phyloP scores from a whole-genome alignment of 352 stramenopile genomes.

The Globisporangium okanoganense region DNA sequence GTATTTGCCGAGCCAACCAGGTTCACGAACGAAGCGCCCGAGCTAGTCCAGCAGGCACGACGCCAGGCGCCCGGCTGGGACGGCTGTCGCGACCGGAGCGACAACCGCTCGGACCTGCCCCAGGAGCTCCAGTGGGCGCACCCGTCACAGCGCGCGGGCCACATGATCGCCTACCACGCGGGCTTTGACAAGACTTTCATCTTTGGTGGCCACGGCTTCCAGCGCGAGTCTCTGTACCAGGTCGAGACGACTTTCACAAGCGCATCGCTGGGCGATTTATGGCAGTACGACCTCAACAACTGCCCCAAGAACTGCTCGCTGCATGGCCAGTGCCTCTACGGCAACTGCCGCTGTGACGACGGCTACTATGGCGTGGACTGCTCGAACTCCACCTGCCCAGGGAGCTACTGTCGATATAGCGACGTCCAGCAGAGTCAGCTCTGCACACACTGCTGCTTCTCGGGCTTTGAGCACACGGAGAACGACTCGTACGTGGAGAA shows the following conservation, averaged over 20 bases:
- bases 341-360: conserved; percentile 92
- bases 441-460: conserved; percentile 94
- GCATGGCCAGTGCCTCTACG: conserved; percentile 89
- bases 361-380: conserved; percentile 97
- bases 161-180: conserved; percentile 82
- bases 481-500: conserved; percentile 90
- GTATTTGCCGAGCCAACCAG: conserved; percentile 90
- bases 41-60: conserved; percentile 89
- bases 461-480: conserved; percentile 78
- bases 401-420: conserved; percentile 92
- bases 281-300: conserved; percentile 87
- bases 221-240: conserved; percentile 55
- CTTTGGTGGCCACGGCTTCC: conserved; percentile 87
- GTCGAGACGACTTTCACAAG: conserved; percentile 50
- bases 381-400: conserved; percentile 93
- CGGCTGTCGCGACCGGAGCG: conserved; percentile 89
- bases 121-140: conserved; percentile 77
- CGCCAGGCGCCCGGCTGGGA: conserved; percentile 93
- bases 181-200: conserved; percentile 76
- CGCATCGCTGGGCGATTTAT: conserved; percentile 82
- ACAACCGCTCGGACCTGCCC: conserved; percentile 57
- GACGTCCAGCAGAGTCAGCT: conserved; percentile 76
- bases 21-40: conserved; percentile 45
- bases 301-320: conserved; percentile 93
- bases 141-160: conserved; percentile 80